These are phyloP conservation scores for Colletotrichum sp. DNA, from an alignment of 2,329 filamentous ascomycete species.

Conservation along the genomic window DNA sequence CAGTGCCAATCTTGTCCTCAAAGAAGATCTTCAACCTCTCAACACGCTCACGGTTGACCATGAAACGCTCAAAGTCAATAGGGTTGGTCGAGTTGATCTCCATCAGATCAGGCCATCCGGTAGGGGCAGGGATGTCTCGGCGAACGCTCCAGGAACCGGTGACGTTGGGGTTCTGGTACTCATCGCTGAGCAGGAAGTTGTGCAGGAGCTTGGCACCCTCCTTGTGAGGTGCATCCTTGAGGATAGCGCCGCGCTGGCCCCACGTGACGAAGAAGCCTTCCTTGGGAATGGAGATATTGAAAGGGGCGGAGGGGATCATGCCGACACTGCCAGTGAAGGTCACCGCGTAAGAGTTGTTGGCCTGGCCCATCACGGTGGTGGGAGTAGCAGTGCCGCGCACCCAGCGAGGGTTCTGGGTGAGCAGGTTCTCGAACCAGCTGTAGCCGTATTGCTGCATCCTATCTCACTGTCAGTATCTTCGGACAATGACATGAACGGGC, in stretches of 20 bases:
- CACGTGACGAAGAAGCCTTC: conserved; percentile 48
- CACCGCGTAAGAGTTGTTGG: conserved; percentile 32
- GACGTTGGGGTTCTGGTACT: conserved; percentile 34
- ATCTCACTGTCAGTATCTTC: neutral
- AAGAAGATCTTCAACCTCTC: conserved; percentile 46
- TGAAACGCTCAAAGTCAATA: conserved; percentile 41
- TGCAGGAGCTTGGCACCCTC: conserved; percentile 56
- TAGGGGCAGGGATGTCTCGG: conserved; percentile 32
- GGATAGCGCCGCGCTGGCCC: conserved; percentile 52
- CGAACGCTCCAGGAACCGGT: conserved; percentile 35
- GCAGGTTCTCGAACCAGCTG: conserved; percentile 50
- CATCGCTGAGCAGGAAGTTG: conserved; percentile 47
- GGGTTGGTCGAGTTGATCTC: conserved; percentile 36
- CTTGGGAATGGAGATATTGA: conserved; percentile 34
- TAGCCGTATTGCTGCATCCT: conserved; percentile 44
- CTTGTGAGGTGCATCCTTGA: conserved; percentile 50
- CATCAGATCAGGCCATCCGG: conserved; percentile 32
- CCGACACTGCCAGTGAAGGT: conserved; percentile 34
- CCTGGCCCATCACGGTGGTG: conserved; percentile 26
- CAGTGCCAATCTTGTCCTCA: conserved; percentile 44
- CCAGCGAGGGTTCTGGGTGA: conserved; percentile 55
- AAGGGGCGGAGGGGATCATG: conserved; percentile 13
- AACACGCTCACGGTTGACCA: conserved; percentile 43
- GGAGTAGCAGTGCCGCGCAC: conserved; percentile 55
- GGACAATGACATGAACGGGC: too few relatives aligned